Evolutionary conservation across 2,329 filamentous ascomycete genomes (phyloP), one percentile per base, ranked within the genome.

Genomic region (Fusarium nurragi): DNA sequence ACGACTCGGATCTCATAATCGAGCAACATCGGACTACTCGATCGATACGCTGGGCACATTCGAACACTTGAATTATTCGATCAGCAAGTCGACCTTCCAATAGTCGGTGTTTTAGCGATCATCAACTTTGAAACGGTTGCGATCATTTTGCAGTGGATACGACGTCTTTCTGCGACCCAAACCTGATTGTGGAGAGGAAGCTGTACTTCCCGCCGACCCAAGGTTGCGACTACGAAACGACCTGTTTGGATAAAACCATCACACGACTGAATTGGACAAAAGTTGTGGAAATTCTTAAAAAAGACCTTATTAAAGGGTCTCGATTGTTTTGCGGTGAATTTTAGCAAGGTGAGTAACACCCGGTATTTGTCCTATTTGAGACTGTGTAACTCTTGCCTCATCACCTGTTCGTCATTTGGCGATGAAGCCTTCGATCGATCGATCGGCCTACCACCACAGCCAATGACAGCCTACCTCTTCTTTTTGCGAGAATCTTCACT

Each of bases 341-440:
- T 61, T 21, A 19, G 30, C 19, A 44, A 50, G 30, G 68, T 70
- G 41, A 67, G 68, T 62, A 52, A 53, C 52, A 52, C 39, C 54
- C 21, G 37, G 25, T 19, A 30, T 64, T 60, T 43, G 51, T 18
- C 64, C 51, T 22, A 14, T 28, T 55, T 64, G 26, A 44, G 46
- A 54, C 47, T 22, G 47, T 46, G 55, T 50, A 40, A 55, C 54
- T 38, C 37, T n/a, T n/a, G 34, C 44, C 45, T 52, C 49, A 57
- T 60, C 60, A 62, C 54, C 34, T 65, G 4, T 61, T 70, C 63
- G 69, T 71, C 69, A 71, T 68, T 55, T 71, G 54, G 65, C 61
- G 58, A 68, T 56, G 52, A 62, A 46, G 49, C 58, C 41, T 34
- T 66, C 72, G 73, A 74, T 76, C 74, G 74, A 76, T 76, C 74